phyloP scores from a whole-genome alignment of 2,329 filamentous ascomycete species.

The Stachybotrys echinatus region DNA sequence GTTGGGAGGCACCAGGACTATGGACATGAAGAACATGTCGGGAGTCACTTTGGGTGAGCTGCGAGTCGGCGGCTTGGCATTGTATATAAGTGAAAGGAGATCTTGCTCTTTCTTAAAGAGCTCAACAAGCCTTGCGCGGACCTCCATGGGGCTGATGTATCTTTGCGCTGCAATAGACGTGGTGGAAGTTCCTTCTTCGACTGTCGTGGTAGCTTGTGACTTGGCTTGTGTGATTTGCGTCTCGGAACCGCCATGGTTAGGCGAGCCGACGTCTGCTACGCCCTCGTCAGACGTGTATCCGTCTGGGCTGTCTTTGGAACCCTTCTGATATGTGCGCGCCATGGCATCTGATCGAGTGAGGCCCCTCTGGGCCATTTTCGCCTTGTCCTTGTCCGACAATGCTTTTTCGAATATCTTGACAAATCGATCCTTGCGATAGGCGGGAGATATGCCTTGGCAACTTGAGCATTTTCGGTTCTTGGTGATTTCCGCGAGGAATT shows the following conservation, averaged over 20 bases:
- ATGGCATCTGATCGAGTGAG: conserved; percentile 69
- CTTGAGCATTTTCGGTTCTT: conserved; percentile 63
- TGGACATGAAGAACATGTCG: conserved; percentile 92
- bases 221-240: not conserved
- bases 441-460: conserved; percentile 67
- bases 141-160: conserved; percentile 79
- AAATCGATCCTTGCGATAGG: conserved; percentile 82
- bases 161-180: conserved; percentile 46
- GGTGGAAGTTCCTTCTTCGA: not conserved
- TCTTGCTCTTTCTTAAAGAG: conserved; percentile 87
- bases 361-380: conserved; percentile 66
- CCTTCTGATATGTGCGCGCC: conserved; percentile 30
- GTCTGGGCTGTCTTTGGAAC: conserved; percentile 33
- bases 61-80: conserved; percentile 60
- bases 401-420: conserved; percentile 92
- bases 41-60: conserved; percentile 55
- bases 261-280: conserved; percentile 59
- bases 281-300: conserved; percentile 59
- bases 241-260: conserved; percentile 39
- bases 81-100: conserved; percentile 79
- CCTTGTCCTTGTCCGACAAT: conserved; percentile 67
- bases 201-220: not conserved
- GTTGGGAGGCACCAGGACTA: conserved; percentile 85
- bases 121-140: conserved; percentile 69
- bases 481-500: conserved; percentile 72